Percentiles rank a stretch among this genome's conserved stretches.
These are phyloP conservation scores for Psidium guajava DNA, from an alignment of 345 rosid genomes.

Conservation along the genomic window DNA sequence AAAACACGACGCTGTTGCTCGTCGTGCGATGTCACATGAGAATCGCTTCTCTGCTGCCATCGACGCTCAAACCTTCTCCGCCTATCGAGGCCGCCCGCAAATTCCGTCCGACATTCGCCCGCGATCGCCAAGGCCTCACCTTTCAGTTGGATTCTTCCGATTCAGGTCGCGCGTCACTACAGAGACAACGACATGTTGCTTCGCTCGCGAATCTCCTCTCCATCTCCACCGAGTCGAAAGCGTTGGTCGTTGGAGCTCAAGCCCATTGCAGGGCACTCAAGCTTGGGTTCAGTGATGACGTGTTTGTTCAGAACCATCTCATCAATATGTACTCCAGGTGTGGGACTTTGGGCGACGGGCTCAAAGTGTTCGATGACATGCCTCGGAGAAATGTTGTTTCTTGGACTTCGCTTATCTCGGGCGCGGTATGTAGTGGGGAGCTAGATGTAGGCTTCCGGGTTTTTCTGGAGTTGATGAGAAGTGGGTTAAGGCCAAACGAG, in stretches of 20 bases:
- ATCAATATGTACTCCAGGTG: slow-evolving; percentile 9
- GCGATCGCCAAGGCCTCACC: not conserved
- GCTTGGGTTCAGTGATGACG: slow-evolving; percentile 11
- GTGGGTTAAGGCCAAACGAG: slow-evolving; percentile 21
- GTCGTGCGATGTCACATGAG: not conserved
- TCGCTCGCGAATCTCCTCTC: slow-evolving; percentile 10
- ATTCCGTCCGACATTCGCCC: not conserved
- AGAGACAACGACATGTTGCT: slow-evolving; percentile 2
- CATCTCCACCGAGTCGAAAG: not conserved
- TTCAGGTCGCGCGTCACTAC: not conserved
- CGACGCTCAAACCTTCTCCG: not conserved
- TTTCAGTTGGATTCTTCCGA: not conserved
- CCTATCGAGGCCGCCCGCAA: not conserved
- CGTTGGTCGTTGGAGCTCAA: slow-evolving; percentile 17
- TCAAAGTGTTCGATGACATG: slow-evolving; percentile 25
- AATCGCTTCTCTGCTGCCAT: not conserved
- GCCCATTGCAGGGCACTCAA: slow-evolving; percentile 17
- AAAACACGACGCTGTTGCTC: not conserved
- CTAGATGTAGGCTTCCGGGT: slow-evolving; percentile 5
- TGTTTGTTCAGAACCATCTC: slow-evolving; percentile 19
- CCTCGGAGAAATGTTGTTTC: slow-evolving; percentile 20
- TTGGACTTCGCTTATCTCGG: slow-evolving; percentile 24
- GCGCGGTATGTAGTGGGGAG: slow-evolving; percentile 5
- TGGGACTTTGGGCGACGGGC: slow-evolving; percentile 6
- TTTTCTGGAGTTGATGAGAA: slow-evolving; percentile 12